Evolutionary conservation across 2,329 filamentous ascomycete genomes (phyloP), one percentile per base, ranked within the genome.

Genomic region (Calonectria hongkongensis): DNA sequence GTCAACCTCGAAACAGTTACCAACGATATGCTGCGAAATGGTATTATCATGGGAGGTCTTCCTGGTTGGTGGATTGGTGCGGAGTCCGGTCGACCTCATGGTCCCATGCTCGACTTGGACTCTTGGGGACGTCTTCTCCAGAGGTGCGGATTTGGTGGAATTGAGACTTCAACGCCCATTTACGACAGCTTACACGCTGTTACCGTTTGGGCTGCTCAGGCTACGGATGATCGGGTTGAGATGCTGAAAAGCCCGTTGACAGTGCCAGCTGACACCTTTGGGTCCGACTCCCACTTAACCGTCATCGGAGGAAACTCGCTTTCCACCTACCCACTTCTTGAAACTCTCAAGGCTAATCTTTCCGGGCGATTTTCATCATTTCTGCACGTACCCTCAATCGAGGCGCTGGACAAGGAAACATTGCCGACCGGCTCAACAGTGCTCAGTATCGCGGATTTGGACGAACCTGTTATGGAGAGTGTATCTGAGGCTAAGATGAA

Each of bases 21-120:
- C 3, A 68, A 58, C 15, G 65, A 68, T 33, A 64, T 62, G 8
- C 13, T 73, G 5, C 60, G 60, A 0, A 48, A 48, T 15, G 68
- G 71, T 0, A 2, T 71, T 7, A 65, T 65, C 16, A 68, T 71
- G 65, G 70, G 70, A 1, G 1, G 36, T 41, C 65, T 71, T 25
- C 70, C 70, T 27, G 70, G 70, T 0, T 71, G 70, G 70, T 71
- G 70, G 70, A 50, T 68, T 0, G 65, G 51, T 13, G 70, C 4
- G 1, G 41, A 68, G 3, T 3, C 47, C 13, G 70, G 70, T 0
- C 18, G 70, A 39, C 47, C 45, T 0, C 41, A 62, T 27, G 64
- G 65, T 5, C 70, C 70, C 13, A 64, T 48, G 1, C 33, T 68
- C 1, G 58, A 62, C 2, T 47, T 66, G 1, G 50, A 66, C 4